These are phyloP conservation scores for Ceratorhiza oryzae-sativae DNA, from an alignment of 1,284 basidiomycete genomes.

Conservation along the genomic window DNA sequence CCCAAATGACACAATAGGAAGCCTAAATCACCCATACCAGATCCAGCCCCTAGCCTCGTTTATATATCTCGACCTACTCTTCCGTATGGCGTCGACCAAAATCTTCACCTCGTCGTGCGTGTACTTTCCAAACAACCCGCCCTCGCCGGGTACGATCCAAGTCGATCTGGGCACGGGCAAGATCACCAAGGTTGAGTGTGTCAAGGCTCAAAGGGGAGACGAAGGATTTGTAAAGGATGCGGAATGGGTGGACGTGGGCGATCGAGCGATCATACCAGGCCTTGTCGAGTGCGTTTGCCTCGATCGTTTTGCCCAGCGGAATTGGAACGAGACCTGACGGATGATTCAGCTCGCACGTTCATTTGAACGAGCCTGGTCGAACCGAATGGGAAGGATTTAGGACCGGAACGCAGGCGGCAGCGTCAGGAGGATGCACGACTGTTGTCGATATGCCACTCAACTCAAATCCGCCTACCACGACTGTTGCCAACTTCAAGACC, in stretches of 20 bases:
- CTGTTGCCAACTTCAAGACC: conserved; percentile 69
- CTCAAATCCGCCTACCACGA: conserved; percentile 93
- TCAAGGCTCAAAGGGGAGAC: conserved; percentile 38
- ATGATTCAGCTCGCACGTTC: conserved; percentile 67
- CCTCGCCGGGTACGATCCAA: conserved; percentile 74
- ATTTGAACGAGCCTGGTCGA: conserved; percentile 91
- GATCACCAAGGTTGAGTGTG: conserved; percentile 63
- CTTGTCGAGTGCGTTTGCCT: conserved; percentile 77
- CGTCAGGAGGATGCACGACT: conserved; percentile 89
- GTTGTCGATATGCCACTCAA: conserved; percentile 96
- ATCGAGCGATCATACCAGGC: conserved; percentile 78
- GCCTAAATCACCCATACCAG: conserved; percentile 19
- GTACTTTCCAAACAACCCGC: conserved; percentile 62
- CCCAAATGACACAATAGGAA: conserved; percentile 25
- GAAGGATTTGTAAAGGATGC: conserved; percentile 47
- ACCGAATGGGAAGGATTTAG: conserved; percentile 94
- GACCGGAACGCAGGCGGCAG: conserved; percentile 87
- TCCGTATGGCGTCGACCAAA: conserved; percentile 35
- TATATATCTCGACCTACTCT: conserved; percentile 4
- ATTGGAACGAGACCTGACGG: not conserved
- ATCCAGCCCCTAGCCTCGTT: not conserved
- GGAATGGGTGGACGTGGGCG: conserved; percentile 68
- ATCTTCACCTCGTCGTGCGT: conserved; percentile 63
- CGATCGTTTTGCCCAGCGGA: not conserved
- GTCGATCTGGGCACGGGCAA: conserved; percentile 69